Evolutionary conservation across 2,329 filamentous ascomycete genomes (phyloP), one percentile per base, ranked within the genome.

Genomic region (Chaetomium sp.): DNA sequence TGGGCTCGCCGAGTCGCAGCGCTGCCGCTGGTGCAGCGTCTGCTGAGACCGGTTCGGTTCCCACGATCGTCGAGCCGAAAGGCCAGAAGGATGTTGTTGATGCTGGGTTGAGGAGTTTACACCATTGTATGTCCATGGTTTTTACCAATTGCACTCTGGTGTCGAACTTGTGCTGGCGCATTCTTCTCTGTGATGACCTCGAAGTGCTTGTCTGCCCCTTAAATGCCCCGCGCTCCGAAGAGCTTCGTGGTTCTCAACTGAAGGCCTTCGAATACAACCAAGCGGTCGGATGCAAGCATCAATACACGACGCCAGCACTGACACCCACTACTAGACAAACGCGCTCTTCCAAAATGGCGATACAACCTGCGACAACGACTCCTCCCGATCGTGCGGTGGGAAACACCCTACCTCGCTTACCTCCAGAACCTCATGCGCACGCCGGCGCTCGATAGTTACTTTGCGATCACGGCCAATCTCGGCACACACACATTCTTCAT

Each of bases 401-500:
- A 99, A 76, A 99, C 94, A 35, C 92, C 91, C 1, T 94, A 95
- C 72, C 84, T 99, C 14, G 92, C 92, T 55, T 86, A 82, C 74
- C 75, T 96, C 67, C 94, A 99, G 78, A 80, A 86, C 63, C 84
- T 78, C 69, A 72, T 92, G 69, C 88, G 92, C 66, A 87, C 89
- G 19, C 89, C 90, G 0, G 81, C 88, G 7, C 85, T 97, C 66
- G 94, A 99, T 72, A 89, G 89, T 60, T 99, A 96, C 76, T 99
- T 99, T 72, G 92, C 94, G 50, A 89, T 95, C 62, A 95, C 91
- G 0, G 94, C 94, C 61, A 99, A 97, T 71, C 81, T 97, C 54
- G 90, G 94, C 62, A 99, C 94, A 0, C 94, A 99, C 73, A 99
- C 94, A 0, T 97, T 96, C 76, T 99, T 96, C 78, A 97, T 97